Evolutionary conservation across 768 basidiomycete genomes (phyloP), one percentile per base, ranked within the genome.

Genomic region (Ramaria sp.): DNA sequence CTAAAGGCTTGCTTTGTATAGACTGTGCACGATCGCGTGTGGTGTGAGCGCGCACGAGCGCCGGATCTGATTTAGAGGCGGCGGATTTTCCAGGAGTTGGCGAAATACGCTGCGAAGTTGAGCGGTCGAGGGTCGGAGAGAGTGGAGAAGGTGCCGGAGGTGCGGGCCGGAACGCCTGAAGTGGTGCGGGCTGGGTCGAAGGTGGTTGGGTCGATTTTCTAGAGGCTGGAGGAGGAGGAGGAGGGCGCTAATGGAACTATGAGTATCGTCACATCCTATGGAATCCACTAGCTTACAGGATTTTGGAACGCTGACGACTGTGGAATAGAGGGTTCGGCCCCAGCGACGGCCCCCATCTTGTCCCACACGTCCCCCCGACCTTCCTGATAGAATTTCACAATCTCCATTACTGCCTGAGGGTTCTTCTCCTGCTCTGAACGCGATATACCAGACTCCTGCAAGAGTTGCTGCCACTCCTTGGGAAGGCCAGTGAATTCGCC

Each of bases 351-450:
- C 30, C 53, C 42, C 42, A 42, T 22, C 85, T 91, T 92, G 68
- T 87, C 88, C 88, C 88, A 92, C 30, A 82, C 82, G 62, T 64
- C 57, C 57, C 59, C 56, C 57, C 62, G 39, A 56, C 58, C 18
- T 68, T 93, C 88, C 63, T 98, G 95, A 68, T 96, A 98, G 71
- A 98, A 97, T 64, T 94, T 93, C 67, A 99, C 95, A 59, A 98
- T 95, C 64, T 97, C 96, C 82, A 94, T 92, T 57, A 98, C 92
- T 3, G 92, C 92, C 69, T 96, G 86, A 0, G 96, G 96, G 64
- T 98, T 94, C 74, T 89, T 92, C 69, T 96, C 94, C 72, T 99
- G 96, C 69, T 99, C 93, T 22, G 73, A 76, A 62, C 87, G 81
- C 37, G 91, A 93, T 65, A 98, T 97, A 52, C 96, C 96, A 59